A percentile compares a stretch with the other conserved stretches of the same genome.
These are phyloP conservation scores for Candida argentea DNA, from an alignment of 805 yeast species.

Conservation along the genomic window DNA sequence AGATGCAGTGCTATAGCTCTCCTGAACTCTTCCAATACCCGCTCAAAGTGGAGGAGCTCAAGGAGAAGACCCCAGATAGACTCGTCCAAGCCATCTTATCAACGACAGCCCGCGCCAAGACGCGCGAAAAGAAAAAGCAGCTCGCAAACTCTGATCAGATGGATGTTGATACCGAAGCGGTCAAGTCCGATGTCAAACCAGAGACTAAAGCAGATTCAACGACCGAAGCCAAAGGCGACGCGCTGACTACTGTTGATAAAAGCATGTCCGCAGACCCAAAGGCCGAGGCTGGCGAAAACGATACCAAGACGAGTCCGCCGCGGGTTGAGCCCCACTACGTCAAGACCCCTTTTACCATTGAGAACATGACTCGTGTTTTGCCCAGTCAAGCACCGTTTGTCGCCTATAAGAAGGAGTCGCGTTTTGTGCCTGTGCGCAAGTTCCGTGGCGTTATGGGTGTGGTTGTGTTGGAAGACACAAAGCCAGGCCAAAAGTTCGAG, in stretches of 20 bases:
- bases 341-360: conserved; percentile 57
- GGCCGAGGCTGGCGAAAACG: conserved; percentile 24
- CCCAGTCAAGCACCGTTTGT: conserved; percentile 83
- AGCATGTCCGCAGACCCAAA: too few species aligned
- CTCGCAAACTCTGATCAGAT: conserved; percentile 41
- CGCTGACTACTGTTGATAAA: conserved; percentile 1
- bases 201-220: conserved; percentile 10
- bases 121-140: conserved; percentile 66
- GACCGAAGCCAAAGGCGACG: conserved; percentile 6
- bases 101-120: conserved; percentile 89
- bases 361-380: conserved; percentile 77
- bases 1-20: conserved; percentile 71
- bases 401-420: conserved; percentile 54
- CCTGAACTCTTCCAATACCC: conserved; percentile 81
- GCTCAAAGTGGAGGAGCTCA: conserved; percentile 70
- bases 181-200: conserved; percentile 6
- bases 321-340: conserved; percentile 37
- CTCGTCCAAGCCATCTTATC: conserved; percentile 89
- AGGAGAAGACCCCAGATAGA: conserved; percentile 78
- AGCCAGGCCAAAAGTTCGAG: conserved; percentile 50
- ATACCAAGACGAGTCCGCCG: too few species aligned
- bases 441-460: conserved; percentile 62
- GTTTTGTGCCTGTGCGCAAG: conserved; percentile 78
- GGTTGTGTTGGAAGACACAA: conserved; percentile 57
- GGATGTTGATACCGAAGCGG: conserved; percentile 29